phyloP scores from a whole-genome alignment of 1,284 basidiomycete species.

The Heliocybe sulcata region DNA sequence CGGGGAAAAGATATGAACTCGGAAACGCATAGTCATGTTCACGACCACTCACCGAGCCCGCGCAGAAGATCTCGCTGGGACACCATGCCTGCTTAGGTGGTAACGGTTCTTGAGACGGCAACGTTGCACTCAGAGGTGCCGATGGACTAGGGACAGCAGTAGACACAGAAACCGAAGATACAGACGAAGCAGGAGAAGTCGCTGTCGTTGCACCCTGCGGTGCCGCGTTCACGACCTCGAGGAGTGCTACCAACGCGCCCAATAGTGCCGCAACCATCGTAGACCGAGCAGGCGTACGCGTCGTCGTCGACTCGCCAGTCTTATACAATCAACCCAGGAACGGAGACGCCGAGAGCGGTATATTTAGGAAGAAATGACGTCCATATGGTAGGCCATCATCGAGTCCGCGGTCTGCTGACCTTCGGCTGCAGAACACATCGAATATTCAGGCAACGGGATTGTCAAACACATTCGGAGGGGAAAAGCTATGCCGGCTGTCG shows the following conservation, averaged over 20 bases:
- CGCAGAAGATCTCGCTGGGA: constrained; percentile 77
- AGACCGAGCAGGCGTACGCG: not conserved
- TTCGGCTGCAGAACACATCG: not conserved
- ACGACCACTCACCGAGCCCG: constrained; percentile 53
- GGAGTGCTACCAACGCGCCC: not conserved
- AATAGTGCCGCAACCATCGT: not conserved
- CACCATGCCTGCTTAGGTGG: constrained; percentile 77
- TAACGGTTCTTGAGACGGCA: constrained; percentile 64
- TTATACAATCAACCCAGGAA: not conserved
- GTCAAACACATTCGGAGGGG: not conserved
- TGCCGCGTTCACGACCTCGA: not conserved
- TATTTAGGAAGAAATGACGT: not conserved
- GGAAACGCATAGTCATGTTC: not conserved
- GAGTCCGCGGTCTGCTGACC: not conserved
- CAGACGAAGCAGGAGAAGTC: constrained; percentile 20
- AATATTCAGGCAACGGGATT: not conserved
- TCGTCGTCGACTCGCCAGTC: not conserved
- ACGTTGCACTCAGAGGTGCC: constrained; percentile 36
- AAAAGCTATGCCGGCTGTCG: too few species aligned
- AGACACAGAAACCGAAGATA: constrained; percentile 26
- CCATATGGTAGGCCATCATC: not conserved
- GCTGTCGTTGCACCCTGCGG: not conserved
- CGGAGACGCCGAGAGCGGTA: not conserved
- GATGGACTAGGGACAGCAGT: constrained; percentile 64
- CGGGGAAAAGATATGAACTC: constrained; percentile 2